Percentiles rank a stretch among this genome's conserved stretches.
These are phyloP conservation scores for Fusarium pseudocircinatum DNA, from an alignment of 2,329 filamentous ascomycete species.

Conservation along the genomic window DNA sequence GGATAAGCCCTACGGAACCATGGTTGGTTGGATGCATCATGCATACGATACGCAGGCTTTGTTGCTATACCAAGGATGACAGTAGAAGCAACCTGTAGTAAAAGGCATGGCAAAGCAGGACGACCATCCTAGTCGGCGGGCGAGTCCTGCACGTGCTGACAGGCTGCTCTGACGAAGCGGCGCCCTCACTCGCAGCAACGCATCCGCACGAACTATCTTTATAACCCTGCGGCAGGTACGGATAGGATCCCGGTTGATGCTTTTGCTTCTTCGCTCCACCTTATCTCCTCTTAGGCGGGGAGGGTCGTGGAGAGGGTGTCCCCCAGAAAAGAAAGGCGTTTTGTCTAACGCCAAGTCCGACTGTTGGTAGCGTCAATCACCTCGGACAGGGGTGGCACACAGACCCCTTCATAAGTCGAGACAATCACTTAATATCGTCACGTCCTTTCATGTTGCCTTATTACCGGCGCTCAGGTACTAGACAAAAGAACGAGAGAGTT, in stretches of 20 bases:
- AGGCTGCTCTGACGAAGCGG: conserved; percentile 17
- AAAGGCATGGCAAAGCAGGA: conserved; percentile 32
- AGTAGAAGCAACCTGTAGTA: conserved; percentile 28
- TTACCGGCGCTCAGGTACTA: conserved; percentile 46
- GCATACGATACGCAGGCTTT: conserved; percentile 16
- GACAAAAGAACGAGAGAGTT: conserved; percentile 42
- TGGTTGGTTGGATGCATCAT: conserved; percentile 30
- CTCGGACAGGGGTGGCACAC: conserved; percentile 47
- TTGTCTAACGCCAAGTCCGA: conserved; percentile 38
- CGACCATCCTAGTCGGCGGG: conserved; percentile 25
- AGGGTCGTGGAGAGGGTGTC: conserved; percentile 26
- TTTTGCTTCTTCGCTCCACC: conserved; percentile 44
- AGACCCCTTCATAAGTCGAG: conserved; percentile 45
- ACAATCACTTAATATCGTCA: conserved; percentile 46
- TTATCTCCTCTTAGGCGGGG: conserved; percentile 23
- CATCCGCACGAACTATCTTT: conserved; percentile 28
- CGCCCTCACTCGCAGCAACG: conserved; percentile 5
- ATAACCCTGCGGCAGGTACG: conserved; percentile 40
- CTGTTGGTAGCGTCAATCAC: conserved; percentile 42
- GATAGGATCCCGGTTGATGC: conserved; percentile 45
- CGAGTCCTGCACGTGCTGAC: conserved; percentile 29
- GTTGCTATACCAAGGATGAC: conserved; percentile 15
- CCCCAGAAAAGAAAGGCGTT: conserved; percentile 17
- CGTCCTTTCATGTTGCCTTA: conserved; percentile 39
- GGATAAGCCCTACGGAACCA: conserved; percentile 6